A percentile compares a stretch with the other conserved stretches of the same genome.
Conservation (phyloP, 345 rosid species). For the Physaria fendleri region DNA sequence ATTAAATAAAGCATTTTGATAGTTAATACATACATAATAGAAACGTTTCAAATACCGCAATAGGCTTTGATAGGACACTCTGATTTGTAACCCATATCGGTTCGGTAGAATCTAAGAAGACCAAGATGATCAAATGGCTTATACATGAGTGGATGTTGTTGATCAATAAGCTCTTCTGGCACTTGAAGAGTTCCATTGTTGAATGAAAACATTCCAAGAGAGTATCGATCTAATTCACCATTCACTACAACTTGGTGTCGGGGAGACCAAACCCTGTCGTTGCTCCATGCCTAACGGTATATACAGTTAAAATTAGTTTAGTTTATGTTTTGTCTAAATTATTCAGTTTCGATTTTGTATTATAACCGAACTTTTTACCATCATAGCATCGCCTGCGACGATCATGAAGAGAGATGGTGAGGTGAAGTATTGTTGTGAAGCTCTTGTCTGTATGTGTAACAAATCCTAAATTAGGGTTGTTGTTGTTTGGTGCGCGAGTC, state of each 20-base stretch:
- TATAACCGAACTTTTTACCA: too few relatives aligned
- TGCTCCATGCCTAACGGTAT: constrained; percentile 38
- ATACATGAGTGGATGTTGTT: constrained; percentile 33
- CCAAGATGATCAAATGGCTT: constrained; percentile 32
- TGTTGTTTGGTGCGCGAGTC: constrained; percentile 26
- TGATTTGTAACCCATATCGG: constrained; percentile 16
- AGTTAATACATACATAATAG: too few relatives aligned
- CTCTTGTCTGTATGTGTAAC: constrained; percentile 54
- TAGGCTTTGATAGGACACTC: constrained; percentile 31
- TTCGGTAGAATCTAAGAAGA: constrained; percentile 26
- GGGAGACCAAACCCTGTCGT: constrained; percentile 32
- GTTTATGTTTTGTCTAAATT: neutral
- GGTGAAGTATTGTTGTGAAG: constrained; percentile 54
- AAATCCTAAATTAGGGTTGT: constrained; percentile 29
- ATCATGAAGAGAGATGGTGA: too few relatives aligned
- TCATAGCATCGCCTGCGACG: too few relatives aligned
- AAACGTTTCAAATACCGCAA: constrained; percentile 31
- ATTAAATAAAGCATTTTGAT: too few relatives aligned
- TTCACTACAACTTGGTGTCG: constrained; percentile 35
- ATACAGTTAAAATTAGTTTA: neutral
- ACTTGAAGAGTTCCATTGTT: constrained; percentile 22
- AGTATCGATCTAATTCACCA: constrained; percentile 34
- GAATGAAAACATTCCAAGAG: constrained; percentile 31
- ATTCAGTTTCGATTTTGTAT: too few relatives aligned
- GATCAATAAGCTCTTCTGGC: constrained; percentile 33